phyloP scores from a whole-genome alignment of 192 early-diverging fungal genomes.

The Umbelopsis ramanniana region DNA sequence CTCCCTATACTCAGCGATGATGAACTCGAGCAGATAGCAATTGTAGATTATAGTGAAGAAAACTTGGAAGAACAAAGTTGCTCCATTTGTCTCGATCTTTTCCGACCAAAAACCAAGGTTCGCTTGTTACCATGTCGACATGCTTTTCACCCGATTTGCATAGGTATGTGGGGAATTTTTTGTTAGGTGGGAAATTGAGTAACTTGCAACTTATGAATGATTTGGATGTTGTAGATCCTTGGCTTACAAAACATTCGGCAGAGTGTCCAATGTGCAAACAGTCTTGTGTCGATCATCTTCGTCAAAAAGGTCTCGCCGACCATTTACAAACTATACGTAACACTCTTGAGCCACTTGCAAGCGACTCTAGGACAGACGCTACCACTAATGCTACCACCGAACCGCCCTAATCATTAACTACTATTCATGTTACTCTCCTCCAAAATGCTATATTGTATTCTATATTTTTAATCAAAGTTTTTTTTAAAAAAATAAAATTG shows the following conservation, averaged over 20 bases:
- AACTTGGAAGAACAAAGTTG: constrained; percentile 7
- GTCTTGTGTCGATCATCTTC: not conserved
- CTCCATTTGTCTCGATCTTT: constrained; percentile 7
- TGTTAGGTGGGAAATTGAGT: too few relatives aligned
- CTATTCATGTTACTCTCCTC: not conserved
- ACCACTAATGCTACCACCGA: not conserved
- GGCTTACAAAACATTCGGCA: constrained; percentile 14
- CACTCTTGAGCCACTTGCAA: not conserved
- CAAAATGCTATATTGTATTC: too few relatives aligned
- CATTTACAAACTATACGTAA: not conserved
- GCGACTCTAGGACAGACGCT: not conserved
- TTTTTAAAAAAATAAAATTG: too few relatives aligned
- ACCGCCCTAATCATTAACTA: not conserved
- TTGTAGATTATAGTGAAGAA: not conserved
- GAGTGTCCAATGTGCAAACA: constrained; percentile 15
- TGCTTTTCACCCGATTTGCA: constrained; percentile 7
- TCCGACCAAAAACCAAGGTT: not conserved
- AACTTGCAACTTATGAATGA: too few relatives aligned
- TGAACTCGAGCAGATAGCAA: not conserved
- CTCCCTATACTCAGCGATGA: not conserved
- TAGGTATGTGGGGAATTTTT: not conserved
- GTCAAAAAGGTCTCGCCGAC: not conserved
- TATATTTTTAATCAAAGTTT: too few relatives aligned
- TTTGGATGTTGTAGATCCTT: not conserved
- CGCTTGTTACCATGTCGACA: constrained; percentile 1